Conservation (phyloP, 2,329 filamentous ascomycete species). For the Fusarium algeriense region DNA sequence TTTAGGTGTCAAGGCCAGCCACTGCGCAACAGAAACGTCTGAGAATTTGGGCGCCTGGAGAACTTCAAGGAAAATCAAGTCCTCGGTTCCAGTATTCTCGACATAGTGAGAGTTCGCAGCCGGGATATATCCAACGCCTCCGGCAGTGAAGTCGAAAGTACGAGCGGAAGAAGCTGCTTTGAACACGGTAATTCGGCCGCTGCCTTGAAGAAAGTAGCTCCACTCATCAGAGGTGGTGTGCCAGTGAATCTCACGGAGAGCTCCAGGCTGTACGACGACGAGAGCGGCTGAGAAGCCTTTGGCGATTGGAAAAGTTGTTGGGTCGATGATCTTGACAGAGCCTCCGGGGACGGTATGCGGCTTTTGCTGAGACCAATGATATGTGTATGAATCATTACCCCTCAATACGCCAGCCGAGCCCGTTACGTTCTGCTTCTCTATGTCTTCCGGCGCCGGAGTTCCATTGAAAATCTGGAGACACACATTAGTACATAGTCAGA, state of each 20-base stretch:
- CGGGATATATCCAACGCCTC: constrained; percentile 14
- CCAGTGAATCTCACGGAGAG: constrained; percentile 19
- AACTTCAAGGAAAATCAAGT: constrained; percentile 23
- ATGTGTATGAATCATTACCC: constrained; percentile 16
- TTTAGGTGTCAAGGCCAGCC: constrained; percentile 13
- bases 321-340: constrained; percentile 15
- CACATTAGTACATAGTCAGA: fast-evolving
- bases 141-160: constrained; percentile 17
- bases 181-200: constrained; percentile 8
- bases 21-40: constrained; percentile 17
- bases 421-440: constrained; percentile 11
- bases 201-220: constrained; percentile 23
- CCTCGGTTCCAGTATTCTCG: constrained; percentile 13
- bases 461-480: constrained; percentile 10
- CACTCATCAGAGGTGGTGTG: constrained; percentile 21
- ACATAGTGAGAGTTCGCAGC: constrained; percentile 22
- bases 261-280: constrained; percentile 10
- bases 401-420: background rate
- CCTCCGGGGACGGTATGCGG: constrained; percentile 19
- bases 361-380: constrained; percentile 25
- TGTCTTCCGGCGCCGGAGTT: constrained; percentile 14
- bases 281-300: constrained; percentile 13
- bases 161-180: constrained; percentile 8
- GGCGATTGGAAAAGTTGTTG: constrained; percentile 12
- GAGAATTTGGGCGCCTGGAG: constrained; percentile 18